A percentile compares a stretch with the other conserved stretches of the same genome.
Evolutionary conservation across 1,284 basidiomycete species (phyloP).

Genomic region (Gastroboletus turbinatus): DNA sequence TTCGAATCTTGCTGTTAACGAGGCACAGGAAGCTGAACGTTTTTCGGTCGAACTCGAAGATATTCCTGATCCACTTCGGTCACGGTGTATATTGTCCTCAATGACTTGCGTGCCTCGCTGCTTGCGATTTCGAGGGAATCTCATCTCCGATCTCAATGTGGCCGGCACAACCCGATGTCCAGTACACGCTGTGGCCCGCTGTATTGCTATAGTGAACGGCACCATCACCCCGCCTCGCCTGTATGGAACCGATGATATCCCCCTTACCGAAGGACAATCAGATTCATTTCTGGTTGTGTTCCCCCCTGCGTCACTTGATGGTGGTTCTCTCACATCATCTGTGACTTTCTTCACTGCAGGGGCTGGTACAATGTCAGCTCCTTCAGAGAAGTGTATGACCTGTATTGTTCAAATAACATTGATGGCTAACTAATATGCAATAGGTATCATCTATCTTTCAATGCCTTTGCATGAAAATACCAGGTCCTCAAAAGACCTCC

Average conservation of each 20-base stretch:
- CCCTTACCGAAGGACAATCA: conserved; percentile 22
- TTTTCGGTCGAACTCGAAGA: conserved; percentile 59
- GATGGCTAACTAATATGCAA: conserved; percentile 1
- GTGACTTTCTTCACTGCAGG: conserved; percentile 79
- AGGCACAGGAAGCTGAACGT: conserved; percentile 15
- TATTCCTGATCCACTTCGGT: conserved; percentile 53
- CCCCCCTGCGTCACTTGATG: conserved; percentile 62
- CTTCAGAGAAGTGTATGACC: conserved; percentile 75
- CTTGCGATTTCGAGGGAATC: conserved; percentile 25
- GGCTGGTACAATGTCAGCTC: conserved; percentile 83
- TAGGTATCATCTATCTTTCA: conserved; percentile 64
- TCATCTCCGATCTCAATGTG: background rate
- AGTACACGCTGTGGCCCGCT: conserved; percentile 49
- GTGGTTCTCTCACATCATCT: conserved; percentile 47
- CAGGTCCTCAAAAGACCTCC: conserved; percentile 44
- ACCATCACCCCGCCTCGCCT: conserved; percentile 32
- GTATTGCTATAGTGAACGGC: conserved; percentile 67
- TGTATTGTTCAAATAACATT: background rate
- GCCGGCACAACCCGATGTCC: conserved; percentile 8
- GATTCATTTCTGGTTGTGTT: conserved; percentile 70
- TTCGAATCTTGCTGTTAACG: conserved; percentile 38
- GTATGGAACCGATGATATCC: conserved; percentile 22
- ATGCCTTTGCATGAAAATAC: conserved; percentile 42
- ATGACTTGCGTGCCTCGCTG: conserved; percentile 35
- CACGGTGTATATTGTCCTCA: conserved; percentile 46